Evolutionary conservation across 2,329 filamentous ascomycete species (phyloP).

Genomic region (Trichoderma koningii): DNA sequence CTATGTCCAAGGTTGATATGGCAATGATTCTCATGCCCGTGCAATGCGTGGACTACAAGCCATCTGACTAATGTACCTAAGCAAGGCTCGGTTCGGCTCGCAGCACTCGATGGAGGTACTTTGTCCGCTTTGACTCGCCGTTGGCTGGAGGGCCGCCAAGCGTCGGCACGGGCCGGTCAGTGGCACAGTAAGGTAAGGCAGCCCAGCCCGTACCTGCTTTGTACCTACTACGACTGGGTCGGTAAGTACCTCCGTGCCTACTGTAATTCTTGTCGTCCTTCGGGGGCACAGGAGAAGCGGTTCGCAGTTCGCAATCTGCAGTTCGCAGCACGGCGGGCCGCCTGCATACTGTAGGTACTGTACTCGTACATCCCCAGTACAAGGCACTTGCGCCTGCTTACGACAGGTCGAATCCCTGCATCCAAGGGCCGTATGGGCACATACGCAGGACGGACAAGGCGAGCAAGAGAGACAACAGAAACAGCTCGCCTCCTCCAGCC

Average conservation of each 20-base stretch:
- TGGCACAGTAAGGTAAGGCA: not conserved
- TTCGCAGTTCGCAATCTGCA: not conserved
- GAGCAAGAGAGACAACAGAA: not conserved
- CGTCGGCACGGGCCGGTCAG: conserved; percentile 24
- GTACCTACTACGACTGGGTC: not conserved
- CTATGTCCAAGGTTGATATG: too few species aligned
- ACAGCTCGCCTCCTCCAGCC: conserved; percentile 1
- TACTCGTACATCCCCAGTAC: too few species aligned
- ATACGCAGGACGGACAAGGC: not conserved
- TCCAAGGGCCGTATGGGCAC: not conserved
- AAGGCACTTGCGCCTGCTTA: not conserved
- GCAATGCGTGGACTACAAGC: not conserved
- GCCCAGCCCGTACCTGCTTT: not conserved
- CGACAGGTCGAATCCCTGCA: not conserved
- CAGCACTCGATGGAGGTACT: not conserved
- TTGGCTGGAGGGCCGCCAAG: conserved; percentile 18
- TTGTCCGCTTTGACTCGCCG: not conserved
- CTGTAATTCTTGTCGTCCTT: not conserved
- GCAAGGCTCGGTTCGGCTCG: not conserved
- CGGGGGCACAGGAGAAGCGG: not conserved
- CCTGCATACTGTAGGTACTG: not conserved
- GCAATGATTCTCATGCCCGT: not conserved
- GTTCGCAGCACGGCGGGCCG: not conserved
- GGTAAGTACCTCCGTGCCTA: too few species aligned
- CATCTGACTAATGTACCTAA: not conserved